Base-by-base conservation (phyloP, 2,329 filamentous ascomycete species). In the Penicillium brasilianum region DNA sequence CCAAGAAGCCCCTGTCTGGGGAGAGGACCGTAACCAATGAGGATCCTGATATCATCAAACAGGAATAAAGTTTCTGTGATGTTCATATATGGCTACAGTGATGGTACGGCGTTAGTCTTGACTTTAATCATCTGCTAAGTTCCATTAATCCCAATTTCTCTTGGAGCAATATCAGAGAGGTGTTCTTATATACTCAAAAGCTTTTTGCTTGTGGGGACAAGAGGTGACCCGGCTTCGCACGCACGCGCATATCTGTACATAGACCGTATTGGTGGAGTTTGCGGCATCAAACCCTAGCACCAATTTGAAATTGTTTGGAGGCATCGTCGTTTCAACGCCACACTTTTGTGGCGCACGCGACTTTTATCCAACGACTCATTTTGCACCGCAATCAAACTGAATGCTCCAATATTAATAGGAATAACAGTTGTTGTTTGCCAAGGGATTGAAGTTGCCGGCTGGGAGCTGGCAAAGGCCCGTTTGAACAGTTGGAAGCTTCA, bases 111-210 rank as follows among this genome's bases (percentile, higher is more conserved):
- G n/a, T 44, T 8, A n/a, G 41, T 44, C 25, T 44, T 44, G 41
- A 44, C 41, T 20, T 44, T 44, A 44, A 44, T 44, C 41, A 44
- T 44, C 41, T 44, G 41, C 41, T 20, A 44, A 44, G 41, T 44
- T 2, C 41, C 41, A 44, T 44, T 44, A 44, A 44, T 44, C 41
- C 22, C 41, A 44, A 44, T 44, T 13, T 44, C 18, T 44, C 41
- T 44, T 44, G 2, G 41, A 44, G 41, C 41, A 22, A 22, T 44
- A 44, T 44, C 16, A n/a, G n/a, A 44, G 3, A 2, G n/a, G 11
- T 44, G 41, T 22, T 44, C 18, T 3, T 44, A n/a, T 22, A 44
- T 44, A 44, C n/a, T 44, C 41, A 44, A n/a, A 44, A 44, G 41
- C n/a, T 44, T 44, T 22, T 44, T 44, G 41, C 41, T 44, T 44